Base-by-base conservation (phyloP, 208 protist genomes). In the Balamuthia mandrillaris region DNA sequence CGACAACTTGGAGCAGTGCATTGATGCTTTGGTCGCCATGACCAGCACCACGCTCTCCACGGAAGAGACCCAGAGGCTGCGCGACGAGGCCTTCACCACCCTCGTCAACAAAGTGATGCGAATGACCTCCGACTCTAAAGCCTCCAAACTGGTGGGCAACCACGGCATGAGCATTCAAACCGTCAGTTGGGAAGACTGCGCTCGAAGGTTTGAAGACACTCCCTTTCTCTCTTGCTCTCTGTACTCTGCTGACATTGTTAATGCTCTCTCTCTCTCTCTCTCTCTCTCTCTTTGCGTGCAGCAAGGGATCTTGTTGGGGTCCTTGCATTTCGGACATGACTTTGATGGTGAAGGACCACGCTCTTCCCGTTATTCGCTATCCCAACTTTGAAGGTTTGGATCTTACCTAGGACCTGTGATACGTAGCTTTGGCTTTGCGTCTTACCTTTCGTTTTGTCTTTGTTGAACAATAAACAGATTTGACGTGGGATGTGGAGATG, bases 301-400 rank as follows among this genome's bases (percentile, higher is more conserved):
- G 10, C 65, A 85, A 85, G 51, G 65, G 31, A 12, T 77, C 61
- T 18, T 85, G 79, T 41, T 85, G 79, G 79, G 79, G 79, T 0
- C 79, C 79, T n/a, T 85, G 79, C 79, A 85, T 85, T n/a, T 54
- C 35, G 14, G 79, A 85, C 79, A 85, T 85, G 79, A 85, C 79
- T 24, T 47, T 85, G 33, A 70, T 75, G 35, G 79, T 85, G 16
- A 16, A 52, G 10, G 79, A 75, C 35, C 44, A 51, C 37, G 61
- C 61, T 7, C 65, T 85, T 12, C 79, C 79, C 5, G 44, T 85
- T 6, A 41, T 85, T 12, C 79, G 79, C 58, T 39, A 70, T 29
- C 79, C 79, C 39, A 85, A 85, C 79, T 85, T 75, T 49, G 79
- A 85, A 47, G 79, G n/a, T n/a, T n/a, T n/a, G n/a, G n/a, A 85